Evolutionary conservation across 2,329 filamentous ascomycete species (phyloP), one percentile per base, ranked within the genome.

Genomic region (Alternaria metachromatica): DNA sequence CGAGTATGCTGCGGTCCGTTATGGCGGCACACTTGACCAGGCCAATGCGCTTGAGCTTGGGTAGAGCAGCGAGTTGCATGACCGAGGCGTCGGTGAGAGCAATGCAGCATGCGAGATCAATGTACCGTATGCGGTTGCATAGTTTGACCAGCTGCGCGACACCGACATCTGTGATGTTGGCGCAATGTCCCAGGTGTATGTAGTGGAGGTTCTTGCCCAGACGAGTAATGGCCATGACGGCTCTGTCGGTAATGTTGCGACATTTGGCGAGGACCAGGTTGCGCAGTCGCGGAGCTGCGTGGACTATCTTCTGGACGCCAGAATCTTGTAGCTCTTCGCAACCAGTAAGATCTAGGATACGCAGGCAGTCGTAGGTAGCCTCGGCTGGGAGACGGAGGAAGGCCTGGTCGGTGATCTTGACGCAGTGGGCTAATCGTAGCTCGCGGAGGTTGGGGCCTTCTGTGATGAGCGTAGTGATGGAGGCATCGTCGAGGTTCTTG

Each of bases 121-220:
- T 99, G 78, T 99, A 99, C 59, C 96, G 88, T 70, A 99, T 98
- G 23, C 96, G 89, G 75, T 95, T 98, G 84, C 96, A 99, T 57
- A 85, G 85, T 70, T 91, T 90, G 43, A 97, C 93, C 30, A 99
- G 85, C 59, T 89, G 90, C 72, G 92, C 92, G 18, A 99, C 93
- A 1, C 93, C 94, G 37, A 89, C 86, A 76, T 99, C 96, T 0
- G 95, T 97, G 75, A 99, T 94, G 50, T 94, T 89, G 26, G 89
- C 88, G 80, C 96, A 99, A 79, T 99, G 96, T 10, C 96, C 96
- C 2, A 99, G 86, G 76, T 99, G 96, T 56, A 99, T 90, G 78
- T 97, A 98, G 80, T 99, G 96, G 58, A 99, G 83, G 73, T 98
- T 99, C 84, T 97, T 98, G 66, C 94, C 94, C 5, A 99, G 86